A percentile compares a stretch with the other conserved stretches of the same genome.
phyloP scores from a whole-genome alignment of 805 yeast species.

The Lachancea quebecensis region DNA sequence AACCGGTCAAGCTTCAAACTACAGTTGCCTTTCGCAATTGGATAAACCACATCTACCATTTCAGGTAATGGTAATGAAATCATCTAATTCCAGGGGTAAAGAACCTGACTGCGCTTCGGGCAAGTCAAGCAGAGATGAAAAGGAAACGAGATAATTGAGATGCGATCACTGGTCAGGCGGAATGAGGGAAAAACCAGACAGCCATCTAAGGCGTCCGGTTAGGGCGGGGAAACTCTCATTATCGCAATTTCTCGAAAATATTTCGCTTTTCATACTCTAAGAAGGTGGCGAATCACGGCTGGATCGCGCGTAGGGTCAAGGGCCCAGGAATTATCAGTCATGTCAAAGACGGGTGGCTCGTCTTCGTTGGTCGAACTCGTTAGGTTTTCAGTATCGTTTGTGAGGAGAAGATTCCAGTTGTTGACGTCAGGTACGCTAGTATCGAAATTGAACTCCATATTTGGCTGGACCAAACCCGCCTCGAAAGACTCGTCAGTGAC shows the following conservation, averaged over 20 bases:
- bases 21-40: background rate
- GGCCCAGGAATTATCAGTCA: slow-evolving; percentile 29
- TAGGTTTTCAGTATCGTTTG: background rate
- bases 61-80: slow-evolving; percentile 13
- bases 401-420: slow-evolving; percentile 11
- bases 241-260: background rate
- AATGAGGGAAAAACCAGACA: background rate
- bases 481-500: background rate
- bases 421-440: background rate
- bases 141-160: background rate
- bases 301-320: slow-evolving; percentile 42
- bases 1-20: background rate
- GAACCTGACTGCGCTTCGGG: slow-evolving; percentile 33
- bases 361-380: slow-evolving; percentile 6
- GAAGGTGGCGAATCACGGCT: slow-evolving; percentile 35
- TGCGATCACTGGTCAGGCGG: background rate
- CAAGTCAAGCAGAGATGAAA: slow-evolving; percentile 14
- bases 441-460: background rate
- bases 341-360: slow-evolving; percentile 8
- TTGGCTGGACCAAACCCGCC: background rate
- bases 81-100: slow-evolving; percentile 22
- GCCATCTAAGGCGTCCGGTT: background rate
- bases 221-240: background rate
- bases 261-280: background rate
- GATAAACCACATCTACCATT: slow-evolving; percentile 1